phyloP scores from a whole-genome alignment of 2,329 filamentous ascomycete genomes.

The Ceratocystis variospora region DNA sequence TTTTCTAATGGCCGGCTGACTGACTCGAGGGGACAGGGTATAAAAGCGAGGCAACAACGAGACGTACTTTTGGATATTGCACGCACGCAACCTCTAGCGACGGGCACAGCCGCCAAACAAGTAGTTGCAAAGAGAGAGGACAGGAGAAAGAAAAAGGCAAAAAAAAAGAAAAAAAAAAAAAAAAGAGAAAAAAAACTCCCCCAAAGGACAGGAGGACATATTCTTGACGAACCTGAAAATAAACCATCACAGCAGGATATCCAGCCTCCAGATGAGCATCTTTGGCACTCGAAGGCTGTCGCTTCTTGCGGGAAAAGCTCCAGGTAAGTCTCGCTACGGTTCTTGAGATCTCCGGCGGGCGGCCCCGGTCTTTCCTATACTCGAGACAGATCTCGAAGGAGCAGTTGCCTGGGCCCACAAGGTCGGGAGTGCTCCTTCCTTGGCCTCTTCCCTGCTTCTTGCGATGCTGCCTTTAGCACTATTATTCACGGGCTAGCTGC shows the following conservation, averaged over 20 bases:
- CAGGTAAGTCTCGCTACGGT: not conserved
- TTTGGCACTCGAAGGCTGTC: conserved; percentile 3
- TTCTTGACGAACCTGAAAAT: not conserved
- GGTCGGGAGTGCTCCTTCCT: not conserved
- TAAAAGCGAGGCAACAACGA: not conserved
- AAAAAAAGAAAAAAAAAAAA: no score
- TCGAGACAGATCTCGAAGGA: not conserved
- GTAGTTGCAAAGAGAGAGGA: not conserved
- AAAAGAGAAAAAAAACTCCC: no score
- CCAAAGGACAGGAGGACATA: no score
- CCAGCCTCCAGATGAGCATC: not conserved
- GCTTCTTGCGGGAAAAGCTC: not conserved
- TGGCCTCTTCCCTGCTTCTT: not conserved
- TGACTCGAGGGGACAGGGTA: not conserved
- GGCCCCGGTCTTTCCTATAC: not conserved
- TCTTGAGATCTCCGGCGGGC: not conserved
- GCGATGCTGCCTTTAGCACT: not conserved
- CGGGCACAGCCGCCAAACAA: not conserved
- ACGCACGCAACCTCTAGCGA: no score
- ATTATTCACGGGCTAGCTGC: not conserved
- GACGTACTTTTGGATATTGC: not conserved
- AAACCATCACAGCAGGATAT: not conserved
- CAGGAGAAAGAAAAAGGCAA: not conserved
- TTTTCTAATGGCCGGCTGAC: not conserved
- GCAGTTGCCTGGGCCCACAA: not conserved